Percentiles rank a stretch among this genome's conserved stretches.
Conservation (phyloP, 2,329 filamentous ascomycete genomes). For the Ophiostoma ulmi region DNA sequence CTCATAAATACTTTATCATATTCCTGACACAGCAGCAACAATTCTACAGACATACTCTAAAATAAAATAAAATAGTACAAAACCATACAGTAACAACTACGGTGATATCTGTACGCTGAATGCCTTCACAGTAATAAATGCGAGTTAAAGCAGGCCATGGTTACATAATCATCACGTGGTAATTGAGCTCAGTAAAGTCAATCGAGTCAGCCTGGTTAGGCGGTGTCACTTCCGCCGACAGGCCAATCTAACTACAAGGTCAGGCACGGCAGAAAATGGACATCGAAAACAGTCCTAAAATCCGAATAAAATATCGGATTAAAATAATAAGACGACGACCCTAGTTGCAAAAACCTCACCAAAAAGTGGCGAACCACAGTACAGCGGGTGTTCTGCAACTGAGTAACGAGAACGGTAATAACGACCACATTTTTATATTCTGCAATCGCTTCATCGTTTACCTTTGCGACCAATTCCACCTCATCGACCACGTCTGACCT, state of each 20-base stretch:
- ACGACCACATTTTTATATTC: not conserved
- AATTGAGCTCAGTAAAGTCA: not conserved
- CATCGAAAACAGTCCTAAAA: constrained; percentile 10
- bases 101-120: not conserved
- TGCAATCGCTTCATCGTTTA: not conserved
- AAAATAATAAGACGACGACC: constrained; percentile 11
- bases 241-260: not conserved
- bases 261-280: constrained; percentile 14
- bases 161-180: not conserved
- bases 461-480: not conserved
- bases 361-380: constrained; percentile 12
- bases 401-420: not conserved
- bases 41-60: no score
- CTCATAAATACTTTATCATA: no score
- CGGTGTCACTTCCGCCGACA: constrained; percentile 10
- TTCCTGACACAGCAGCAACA: no score
- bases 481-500: not conserved
- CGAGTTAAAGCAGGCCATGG: not conserved
- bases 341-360: constrained; percentile 14
- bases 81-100: not conserved
- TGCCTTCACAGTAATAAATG: not conserved
- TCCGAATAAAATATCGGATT: constrained; percentile 13
- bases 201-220: not conserved
- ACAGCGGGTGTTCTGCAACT: not conserved
- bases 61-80: not conserved